These are phyloP conservation scores for Pichia deserticola DNA, from an alignment of 805 yeast species.

Conservation along the genomic window DNA sequence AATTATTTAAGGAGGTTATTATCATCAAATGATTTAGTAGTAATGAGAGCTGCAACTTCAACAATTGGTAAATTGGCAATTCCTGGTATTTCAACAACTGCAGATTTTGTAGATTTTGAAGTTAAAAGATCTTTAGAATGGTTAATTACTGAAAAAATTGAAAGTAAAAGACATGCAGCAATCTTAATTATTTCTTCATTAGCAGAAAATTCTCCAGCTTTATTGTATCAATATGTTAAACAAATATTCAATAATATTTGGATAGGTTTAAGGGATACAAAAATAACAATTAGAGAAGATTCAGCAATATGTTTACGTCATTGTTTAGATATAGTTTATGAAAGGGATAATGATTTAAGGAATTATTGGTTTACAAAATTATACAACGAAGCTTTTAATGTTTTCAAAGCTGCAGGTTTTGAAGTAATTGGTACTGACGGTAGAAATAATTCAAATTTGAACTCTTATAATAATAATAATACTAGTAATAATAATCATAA, in stretches of 20 bases:
- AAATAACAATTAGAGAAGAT: conserved; percentile 67
- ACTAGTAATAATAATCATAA: neutral
- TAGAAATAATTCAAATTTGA: neutral
- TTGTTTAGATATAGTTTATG: conserved; percentile 71
- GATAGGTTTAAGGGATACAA: conserved; percentile 79
- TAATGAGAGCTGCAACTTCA: conserved; percentile 79
- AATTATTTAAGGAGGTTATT: conserved; percentile 76
- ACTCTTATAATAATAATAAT: neutral
- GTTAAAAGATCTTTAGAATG: conserved; percentile 86
- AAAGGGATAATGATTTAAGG: conserved; percentile 64
- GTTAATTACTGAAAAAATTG: conserved; percentile 83
- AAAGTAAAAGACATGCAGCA: conserved; percentile 84
- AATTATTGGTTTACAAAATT: conserved; percentile 70
- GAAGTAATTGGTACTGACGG: conserved; percentile 1
- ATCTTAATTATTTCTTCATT: conserved; percentile 73
- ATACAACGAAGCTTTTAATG: conserved; percentile 27
- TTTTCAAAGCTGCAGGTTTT: conserved; percentile 19
- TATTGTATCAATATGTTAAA: conserved; percentile 69
- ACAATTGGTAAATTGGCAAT: conserved; percentile 85
- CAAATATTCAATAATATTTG: conserved; percentile 78
- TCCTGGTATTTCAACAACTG: conserved; percentile 83
- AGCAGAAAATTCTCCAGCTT: conserved; percentile 81
- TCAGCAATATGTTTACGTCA: conserved; percentile 75
- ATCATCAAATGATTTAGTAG: conserved; percentile 74
- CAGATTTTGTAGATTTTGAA: conserved; percentile 89